Conservation (phyloP, 1,284 basidiomycete genomes). For the Moesziomyces sp. region DNA sequence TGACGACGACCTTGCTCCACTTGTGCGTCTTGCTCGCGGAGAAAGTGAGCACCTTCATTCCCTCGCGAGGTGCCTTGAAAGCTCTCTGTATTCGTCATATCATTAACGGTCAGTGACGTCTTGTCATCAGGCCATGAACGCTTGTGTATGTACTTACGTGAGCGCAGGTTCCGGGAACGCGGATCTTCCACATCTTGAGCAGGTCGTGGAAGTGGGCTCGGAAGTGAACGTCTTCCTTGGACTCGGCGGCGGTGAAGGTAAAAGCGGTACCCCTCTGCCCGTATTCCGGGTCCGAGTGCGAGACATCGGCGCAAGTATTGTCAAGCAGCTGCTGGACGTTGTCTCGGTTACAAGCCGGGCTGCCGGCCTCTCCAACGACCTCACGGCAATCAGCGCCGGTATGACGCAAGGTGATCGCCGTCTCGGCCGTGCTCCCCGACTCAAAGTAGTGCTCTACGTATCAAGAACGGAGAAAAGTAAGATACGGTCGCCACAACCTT, state of each 20-base stretch:
- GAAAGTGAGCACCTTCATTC: constrained; percentile 6
- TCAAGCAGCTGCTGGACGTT: too few species aligned
- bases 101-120: too few species aligned
- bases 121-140: too few species aligned
- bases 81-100: too few species aligned
- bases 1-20: constrained; percentile 3
- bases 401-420: too few species aligned
- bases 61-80: neutral
- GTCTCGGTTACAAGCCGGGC: too few species aligned
- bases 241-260: neutral
- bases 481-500: too few species aligned
- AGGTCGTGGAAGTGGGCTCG: neutral
- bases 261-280: neutral
- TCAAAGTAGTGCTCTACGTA: too few species aligned
- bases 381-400: too few species aligned
- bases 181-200: constrained; percentile 7
- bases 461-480: too few species aligned
- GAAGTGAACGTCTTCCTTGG: constrained; percentile 6
- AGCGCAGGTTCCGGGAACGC: constrained; percentile 9
- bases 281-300: neutral
- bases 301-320: constrained; percentile 12
- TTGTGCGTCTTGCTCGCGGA: neutral
- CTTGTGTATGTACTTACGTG: neutral
- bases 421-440: too few species aligned
- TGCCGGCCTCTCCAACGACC: too few species aligned